These are phyloP conservation scores for Asterionellopsis glacialis DNA, from an alignment of 108 stramenopile genomes.

Conservation along the genomic window DNA sequence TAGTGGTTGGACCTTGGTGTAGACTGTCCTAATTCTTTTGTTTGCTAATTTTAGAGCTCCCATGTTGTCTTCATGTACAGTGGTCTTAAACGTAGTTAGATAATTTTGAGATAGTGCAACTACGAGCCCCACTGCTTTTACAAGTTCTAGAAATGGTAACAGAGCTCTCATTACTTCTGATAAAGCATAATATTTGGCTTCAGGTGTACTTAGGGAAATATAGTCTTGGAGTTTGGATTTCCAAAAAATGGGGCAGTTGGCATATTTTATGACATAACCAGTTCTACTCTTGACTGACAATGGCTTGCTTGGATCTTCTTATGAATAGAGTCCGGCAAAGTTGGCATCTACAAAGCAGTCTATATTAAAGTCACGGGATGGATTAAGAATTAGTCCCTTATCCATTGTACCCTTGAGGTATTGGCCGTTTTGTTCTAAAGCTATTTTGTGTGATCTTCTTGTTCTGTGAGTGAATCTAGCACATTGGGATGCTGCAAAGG, in stretches of 20 bases:
- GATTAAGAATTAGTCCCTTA: too few species aligned
- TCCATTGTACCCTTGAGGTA: too few species aligned
- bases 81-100: conserved; percentile 15
- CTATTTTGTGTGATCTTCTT: conserved; percentile 6
- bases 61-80: conserved; percentile 44
- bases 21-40: conserved; percentile 12
- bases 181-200: conserved; percentile 46
- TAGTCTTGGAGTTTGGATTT: conserved; percentile 29
- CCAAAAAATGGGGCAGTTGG: conserved; percentile 28
- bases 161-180: conserved; percentile 29
- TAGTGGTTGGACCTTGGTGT: conserved; percentile 46
- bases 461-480: conserved; percentile 13
- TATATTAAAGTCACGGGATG: too few species aligned
- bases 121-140: conserved; percentile 1
- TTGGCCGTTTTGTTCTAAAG: conserved; percentile 10
- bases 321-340: conserved; percentile 26
- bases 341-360: conserved; percentile 41
- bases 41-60: conserved; percentile 31
- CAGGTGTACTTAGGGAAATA: conserved; percentile 41
- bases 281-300: conserved; percentile 25
- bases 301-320: conserved; percentile 18
- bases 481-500: conserved; percentile 25
- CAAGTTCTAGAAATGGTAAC: conserved; percentile 25
- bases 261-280: conserved; percentile 29
- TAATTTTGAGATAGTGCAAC: conserved; percentile 1